Evolutionary conservation across 2,329 filamentous ascomycete genomes (phyloP), one percentile per base, ranked within the genome.

Genomic region (Zymoseptoria pseudotritici): DNA sequence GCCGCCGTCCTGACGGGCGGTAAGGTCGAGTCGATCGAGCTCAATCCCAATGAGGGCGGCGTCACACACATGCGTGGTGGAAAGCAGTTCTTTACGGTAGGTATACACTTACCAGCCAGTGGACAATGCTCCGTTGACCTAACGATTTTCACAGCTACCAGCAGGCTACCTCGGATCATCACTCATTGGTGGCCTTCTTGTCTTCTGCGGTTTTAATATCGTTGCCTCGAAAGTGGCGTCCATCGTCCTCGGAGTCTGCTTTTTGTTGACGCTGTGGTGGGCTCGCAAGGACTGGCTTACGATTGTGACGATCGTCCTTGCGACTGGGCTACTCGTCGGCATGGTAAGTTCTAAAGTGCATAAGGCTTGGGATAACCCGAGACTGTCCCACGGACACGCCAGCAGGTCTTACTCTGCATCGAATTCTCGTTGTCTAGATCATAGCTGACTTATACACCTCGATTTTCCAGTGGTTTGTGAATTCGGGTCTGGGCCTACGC

Each of bases 261-360:
- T 92, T 69, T 72, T 92, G 63, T 75, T 92, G n/a, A 91, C 87
- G 0, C 75, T 92, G 3, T 92, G 89, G 89, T 92, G 89, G 89
- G 88, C 87, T 2, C 82, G 88, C 64, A 84, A 81, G 67, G 87
- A 92, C 72, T 91, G 88, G 88, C 77, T 92, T 63, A 91, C 89
- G 0, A 85, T 91, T 60, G 64, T 83, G 17, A 92, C 89, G 0
- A 78, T 92, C 8, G 71, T 91, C 7, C 75, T 86, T 5, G 88
- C 88, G 0, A 84, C 91, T 1, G 89, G 86, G 0, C 71, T 92
- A 68, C 73, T 92, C 24, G 77, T 24, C 4, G 22, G 22, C 2
- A 5, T 24, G 22, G 22, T 24, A 24, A 24, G 22, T 5, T 24
- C 6, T 5, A 4, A 24, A 24, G 21, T 22, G 21, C 4, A 22